Percentiles rank a stretch among this genome's conserved stretches.
Evolutionary conservation across 2,329 filamentous ascomycete species (phyloP).

Genomic region (Xylariaceae sp.): DNA sequence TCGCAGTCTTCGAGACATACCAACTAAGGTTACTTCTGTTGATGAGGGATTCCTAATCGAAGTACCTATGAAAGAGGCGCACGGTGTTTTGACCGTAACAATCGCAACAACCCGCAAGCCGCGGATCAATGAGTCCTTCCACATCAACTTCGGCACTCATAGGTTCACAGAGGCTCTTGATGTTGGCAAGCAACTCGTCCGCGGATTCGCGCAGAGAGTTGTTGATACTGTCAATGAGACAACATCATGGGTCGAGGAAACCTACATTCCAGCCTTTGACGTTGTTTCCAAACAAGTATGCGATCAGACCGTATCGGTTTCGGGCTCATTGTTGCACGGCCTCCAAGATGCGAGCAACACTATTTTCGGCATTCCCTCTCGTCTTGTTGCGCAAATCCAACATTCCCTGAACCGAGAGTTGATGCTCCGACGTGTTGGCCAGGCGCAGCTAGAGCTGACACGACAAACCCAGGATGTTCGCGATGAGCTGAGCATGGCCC

Average conservation of each 20-base stretch:
- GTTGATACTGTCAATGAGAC: conserved; percentile 48
- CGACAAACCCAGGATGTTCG: conserved; percentile 44
- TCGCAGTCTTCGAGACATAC: conserved; percentile 53
- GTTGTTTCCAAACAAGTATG: conserved; percentile 41
- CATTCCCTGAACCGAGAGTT: conserved; percentile 32
- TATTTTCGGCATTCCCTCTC: conserved; percentile 29
- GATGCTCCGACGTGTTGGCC: conserved; percentile 34
- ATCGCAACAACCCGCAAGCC: conserved; percentile 65
- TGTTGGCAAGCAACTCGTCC: conserved; percentile 48
- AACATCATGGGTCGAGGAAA: conserved; percentile 43
- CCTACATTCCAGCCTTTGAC: conserved; percentile 40
- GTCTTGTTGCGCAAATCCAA: conserved; percentile 34
- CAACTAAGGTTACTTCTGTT: conserved; percentile 54
- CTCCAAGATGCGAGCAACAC: conserved; percentile 36
- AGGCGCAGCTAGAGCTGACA: conserved; percentile 43
- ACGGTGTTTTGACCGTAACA: conserved; percentile 63
- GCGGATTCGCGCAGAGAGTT: conserved; percentile 49
- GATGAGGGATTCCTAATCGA: conserved; percentile 60
- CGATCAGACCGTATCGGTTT: conserved; percentile 38
- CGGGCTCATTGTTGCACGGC: conserved; percentile 39
- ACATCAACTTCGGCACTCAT: conserved; percentile 63
- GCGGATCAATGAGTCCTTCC: conserved; percentile 65
- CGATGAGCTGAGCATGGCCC: conserved; percentile 49
- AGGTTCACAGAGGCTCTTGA: conserved; percentile 52
- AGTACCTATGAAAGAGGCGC: conserved; percentile 59